These are phyloP conservation scores for Naganishia friedmannii DNA, from an alignment of 768 basidiomycete species.

Conservation along the genomic window DNA sequence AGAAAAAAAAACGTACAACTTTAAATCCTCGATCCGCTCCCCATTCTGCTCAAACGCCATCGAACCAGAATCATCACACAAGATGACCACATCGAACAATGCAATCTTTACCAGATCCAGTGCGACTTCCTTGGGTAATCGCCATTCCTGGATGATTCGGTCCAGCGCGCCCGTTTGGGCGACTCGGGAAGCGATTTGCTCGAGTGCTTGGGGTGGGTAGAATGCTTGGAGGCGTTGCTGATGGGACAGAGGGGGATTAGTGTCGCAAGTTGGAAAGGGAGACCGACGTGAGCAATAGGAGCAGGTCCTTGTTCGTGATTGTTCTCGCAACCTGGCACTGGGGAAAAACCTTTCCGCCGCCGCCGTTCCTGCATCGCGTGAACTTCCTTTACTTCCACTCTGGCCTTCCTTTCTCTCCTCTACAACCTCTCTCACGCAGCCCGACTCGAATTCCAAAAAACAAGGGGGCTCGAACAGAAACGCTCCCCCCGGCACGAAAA, in stretches of 20 bases:
- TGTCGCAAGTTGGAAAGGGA: constrained; percentile 1
- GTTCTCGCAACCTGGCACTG: too few relatives aligned
- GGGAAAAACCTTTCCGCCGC: too few relatives aligned
- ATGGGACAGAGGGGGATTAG: neutral
- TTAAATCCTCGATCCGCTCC: constrained; percentile 55
- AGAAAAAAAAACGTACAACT: constrained; percentile 35
- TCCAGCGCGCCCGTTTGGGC: constrained; percentile 49
- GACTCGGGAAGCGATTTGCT: constrained; percentile 52
- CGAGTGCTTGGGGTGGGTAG: constrained; percentile 52
- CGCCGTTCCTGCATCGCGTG: too few relatives aligned
- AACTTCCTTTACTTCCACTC: too few relatives aligned
- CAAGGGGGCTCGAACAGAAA: too few relatives aligned
- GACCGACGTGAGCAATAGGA: too few relatives aligned
- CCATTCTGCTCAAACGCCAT: constrained; percentile 54
- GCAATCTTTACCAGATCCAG: constrained; percentile 53
- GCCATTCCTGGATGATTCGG: constrained; percentile 53
- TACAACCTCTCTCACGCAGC: too few relatives aligned
- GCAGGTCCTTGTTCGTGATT: neutral
- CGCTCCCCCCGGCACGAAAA: neutral
- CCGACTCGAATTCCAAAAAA: too few relatives aligned
- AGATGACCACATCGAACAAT: constrained; percentile 52
- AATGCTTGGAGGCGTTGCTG: constrained; percentile 54
- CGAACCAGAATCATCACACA: constrained; percentile 31
- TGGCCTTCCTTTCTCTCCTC: too few relatives aligned
- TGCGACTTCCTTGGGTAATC: constrained; percentile 53